A percentile compares a stretch with the other conserved stretches of the same genome.
Evolutionary conservation across 139 green algal genomes (phyloP).

Genomic region (Protoeuglena noctilucae): DNA sequence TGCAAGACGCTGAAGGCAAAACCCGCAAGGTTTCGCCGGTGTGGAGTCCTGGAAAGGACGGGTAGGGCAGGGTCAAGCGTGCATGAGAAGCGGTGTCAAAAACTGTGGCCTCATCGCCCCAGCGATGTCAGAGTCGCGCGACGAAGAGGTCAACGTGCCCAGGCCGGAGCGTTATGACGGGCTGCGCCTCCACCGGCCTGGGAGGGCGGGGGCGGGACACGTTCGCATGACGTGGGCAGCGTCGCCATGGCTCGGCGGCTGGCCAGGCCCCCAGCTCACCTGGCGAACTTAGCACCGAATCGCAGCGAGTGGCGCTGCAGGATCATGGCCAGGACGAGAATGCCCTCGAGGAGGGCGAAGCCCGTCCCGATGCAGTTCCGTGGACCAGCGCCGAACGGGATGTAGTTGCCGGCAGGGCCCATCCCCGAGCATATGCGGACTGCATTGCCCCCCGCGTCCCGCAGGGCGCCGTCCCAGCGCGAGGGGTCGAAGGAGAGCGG

Average conservation of each 20-base stretch:
- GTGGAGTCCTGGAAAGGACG: too few species aligned
- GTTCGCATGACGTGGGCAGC: slow-evolving; percentile 4
- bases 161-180: slow-evolving; percentile 55
- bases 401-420: slow-evolving; percentile 41
- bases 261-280: not conserved
- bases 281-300: not conserved
- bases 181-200: slow-evolving; percentile 15
- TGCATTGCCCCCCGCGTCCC: not conserved
- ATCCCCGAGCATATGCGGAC: slow-evolving; percentile 32
- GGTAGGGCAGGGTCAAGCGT: too few species aligned
- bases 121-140: too few species aligned
- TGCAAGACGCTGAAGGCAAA: too few species aligned
- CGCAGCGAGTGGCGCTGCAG: slow-evolving; percentile 19
- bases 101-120: too few species aligned
- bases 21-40: too few species aligned
- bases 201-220: slow-evolving; percentile 16
- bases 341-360: slow-evolving; percentile 75
- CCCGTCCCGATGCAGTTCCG: slow-evolving; percentile 74
- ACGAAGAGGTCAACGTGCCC: too few species aligned
- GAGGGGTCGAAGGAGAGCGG: slow-evolving; percentile 33
- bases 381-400: slow-evolving; percentile 56
- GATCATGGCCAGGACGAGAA: slow-evolving; percentile 48
- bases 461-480: slow-evolving; percentile 37
- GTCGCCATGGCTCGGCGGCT: slow-evolving; percentile 22
- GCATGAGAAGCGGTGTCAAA: too few species aligned